Percentiles rank a stretch among this genome's conserved stretches.
phyloP scores from a whole-genome alignment of 1,284 basidiomycete genomes.

The Omphalotus olearius region DNA sequence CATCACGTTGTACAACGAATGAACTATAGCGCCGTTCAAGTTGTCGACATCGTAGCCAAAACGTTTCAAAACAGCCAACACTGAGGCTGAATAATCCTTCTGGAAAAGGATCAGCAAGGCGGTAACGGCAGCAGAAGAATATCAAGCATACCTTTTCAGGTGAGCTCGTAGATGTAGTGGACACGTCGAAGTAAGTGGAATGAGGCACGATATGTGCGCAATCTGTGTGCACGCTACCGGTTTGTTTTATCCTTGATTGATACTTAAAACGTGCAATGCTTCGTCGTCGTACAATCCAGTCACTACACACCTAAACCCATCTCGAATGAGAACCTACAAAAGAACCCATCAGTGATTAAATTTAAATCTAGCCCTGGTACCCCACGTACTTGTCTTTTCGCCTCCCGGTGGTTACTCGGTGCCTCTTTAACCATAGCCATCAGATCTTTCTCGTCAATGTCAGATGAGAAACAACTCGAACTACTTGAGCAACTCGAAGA shows the following conservation, averaged over 20 bases:
- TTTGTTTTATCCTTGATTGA: background rate
- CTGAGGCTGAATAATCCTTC: too few relatives aligned
- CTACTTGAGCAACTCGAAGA: background rate
- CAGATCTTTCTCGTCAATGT: background rate
- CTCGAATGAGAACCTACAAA: slow-evolving; percentile 23
- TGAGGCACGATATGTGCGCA: slow-evolving; percentile 9
- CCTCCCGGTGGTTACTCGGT: background rate
- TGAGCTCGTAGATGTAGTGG: background rate
- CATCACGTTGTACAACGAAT: slow-evolving; percentile 27
- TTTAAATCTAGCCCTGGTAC: background rate
- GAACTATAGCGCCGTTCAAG: slow-evolving; percentile 21
- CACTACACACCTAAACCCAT: slow-evolving; percentile 25
- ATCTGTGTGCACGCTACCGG: background rate
- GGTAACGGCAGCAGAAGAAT: too few relatives aligned
- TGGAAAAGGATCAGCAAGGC: too few relatives aligned
- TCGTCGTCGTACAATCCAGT: slow-evolving; percentile 20
- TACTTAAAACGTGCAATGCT: background rate
- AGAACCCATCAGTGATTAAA: background rate
- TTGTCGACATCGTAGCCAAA: slow-evolving; percentile 9
- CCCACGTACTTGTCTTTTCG: slow-evolving; percentile 5
- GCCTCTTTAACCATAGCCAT: slow-evolving; percentile 3
- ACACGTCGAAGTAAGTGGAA: slow-evolving; percentile 3
- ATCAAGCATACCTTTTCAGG: background rate
- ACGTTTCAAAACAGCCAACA: background rate
- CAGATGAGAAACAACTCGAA: background rate